phyloP scores from a whole-genome alignment of 371 early-diverging fungal species.

The Rhizopus arrhizus region DNA sequence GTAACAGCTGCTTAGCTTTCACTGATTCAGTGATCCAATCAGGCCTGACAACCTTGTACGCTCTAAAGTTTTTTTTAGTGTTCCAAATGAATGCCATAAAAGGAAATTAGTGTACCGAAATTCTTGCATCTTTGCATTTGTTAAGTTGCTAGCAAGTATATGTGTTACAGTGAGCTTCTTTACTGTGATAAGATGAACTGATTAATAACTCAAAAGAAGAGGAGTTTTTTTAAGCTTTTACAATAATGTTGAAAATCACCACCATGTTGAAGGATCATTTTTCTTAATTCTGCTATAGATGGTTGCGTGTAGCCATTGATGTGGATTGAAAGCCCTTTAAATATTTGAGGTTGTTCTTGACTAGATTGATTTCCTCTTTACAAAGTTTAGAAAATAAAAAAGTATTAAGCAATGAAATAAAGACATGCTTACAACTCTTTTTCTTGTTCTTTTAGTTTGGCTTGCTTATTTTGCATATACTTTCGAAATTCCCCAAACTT shows the following conservation, averaged over 20 bases:
- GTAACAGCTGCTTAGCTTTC: slow-evolving; percentile 53
- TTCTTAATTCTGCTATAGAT: slow-evolving; percentile 58
- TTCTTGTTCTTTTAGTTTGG: slow-evolving; percentile 65
- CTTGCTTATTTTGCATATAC: slow-evolving; percentile 66
- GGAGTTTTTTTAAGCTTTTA: slow-evolving; percentile 6
- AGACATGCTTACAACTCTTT: slow-evolving; percentile 42
- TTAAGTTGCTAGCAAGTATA: slow-evolving; percentile 70
- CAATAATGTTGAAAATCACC: slow-evolving; percentile 63
- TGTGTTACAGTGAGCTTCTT: slow-evolving; percentile 66
- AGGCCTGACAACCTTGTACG: slow-evolving; percentile 76
- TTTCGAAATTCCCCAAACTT: slow-evolving; percentile 63
- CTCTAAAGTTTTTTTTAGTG: slow-evolving; percentile 29
- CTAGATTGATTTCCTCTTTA: slow-evolving; percentile 26
- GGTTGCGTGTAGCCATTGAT: slow-evolving; percentile 74
- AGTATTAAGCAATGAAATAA: background rate
- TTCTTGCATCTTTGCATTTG: slow-evolving; percentile 68
- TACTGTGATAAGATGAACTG: slow-evolving; percentile 31
- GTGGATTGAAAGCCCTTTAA: slow-evolving; percentile 61
- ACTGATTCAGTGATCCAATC: slow-evolving; percentile 79
- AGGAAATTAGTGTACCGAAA: slow-evolving; percentile 45
- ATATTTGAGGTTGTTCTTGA: slow-evolving; percentile 47
- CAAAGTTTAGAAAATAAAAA: background rate
- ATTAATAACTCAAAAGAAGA: slow-evolving; percentile 3
- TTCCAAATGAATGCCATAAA: background rate
- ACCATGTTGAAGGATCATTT: slow-evolving; percentile 62